phyloP scores from a whole-genome alignment of 257 asterid genomes.

The Salvia hispanica region DNA sequence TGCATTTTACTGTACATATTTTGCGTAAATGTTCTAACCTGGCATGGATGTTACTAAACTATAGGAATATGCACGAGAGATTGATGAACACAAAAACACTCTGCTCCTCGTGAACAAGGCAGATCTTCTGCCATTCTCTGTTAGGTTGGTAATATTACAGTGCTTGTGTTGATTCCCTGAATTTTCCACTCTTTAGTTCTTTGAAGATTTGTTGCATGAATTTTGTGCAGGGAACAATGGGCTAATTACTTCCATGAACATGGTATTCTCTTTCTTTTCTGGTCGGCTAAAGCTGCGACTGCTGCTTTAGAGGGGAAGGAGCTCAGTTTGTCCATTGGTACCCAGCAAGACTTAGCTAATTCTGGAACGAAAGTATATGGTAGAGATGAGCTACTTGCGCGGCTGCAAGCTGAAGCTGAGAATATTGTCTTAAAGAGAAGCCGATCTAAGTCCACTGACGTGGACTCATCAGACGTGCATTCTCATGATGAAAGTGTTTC shows the following conservation, averaged over 20 bases:
- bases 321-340: conserved; percentile 31
- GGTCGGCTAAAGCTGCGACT: conserved; percentile 99
- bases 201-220: conserved; percentile 16
- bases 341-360: conserved; percentile 44
- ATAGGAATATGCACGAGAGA: conserved; percentile 89
- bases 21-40: not conserved
- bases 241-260: conserved; percentile 70
- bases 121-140: conserved; percentile 79
- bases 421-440: conserved; percentile 62
- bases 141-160: conserved; percentile 56
- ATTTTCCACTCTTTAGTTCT: conserved; percentile 3
- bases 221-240: conserved; percentile 73
- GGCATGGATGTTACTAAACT: conserved; percentile 28
- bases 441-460: conserved; percentile 32
- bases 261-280: conserved; percentile 82
- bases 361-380: conserved; percentile 67
- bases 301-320: conserved; percentile 70
- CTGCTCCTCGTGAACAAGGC: conserved; percentile 95
- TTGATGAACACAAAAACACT: conserved; percentile 88
- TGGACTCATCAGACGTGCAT: conserved; percentile 31
- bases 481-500: conserved; percentile 34
- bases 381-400: conserved; percentile 76
- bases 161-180: conserved; percentile 24
- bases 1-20: conserved; percentile 11
- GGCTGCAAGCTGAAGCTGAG: conserved; percentile 89